A percentile compares a stretch with the other conserved stretches of the same genome.
Conservation (phyloP, 2,329 filamentous ascomycete genomes). For the Clarireedia homoeocarpa region DNA sequence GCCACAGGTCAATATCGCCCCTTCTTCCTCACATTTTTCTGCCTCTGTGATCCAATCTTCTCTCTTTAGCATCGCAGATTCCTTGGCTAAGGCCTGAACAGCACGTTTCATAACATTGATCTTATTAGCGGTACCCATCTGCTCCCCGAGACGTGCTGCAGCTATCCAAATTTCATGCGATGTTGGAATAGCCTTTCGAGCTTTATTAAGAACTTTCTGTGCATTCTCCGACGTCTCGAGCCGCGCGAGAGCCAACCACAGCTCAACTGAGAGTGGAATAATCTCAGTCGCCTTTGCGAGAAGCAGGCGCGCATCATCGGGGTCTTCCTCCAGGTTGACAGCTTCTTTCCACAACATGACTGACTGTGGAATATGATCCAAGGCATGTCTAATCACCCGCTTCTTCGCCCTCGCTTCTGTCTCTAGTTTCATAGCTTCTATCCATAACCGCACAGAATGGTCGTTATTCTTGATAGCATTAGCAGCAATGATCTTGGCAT, state of each 20-base stretch:
- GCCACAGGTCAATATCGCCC: constrained; percentile 75
- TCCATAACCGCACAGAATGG: constrained; percentile 82
- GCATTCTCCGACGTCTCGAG: constrained; percentile 87
- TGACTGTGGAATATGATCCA: constrained; percentile 89
- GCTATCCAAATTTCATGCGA: constrained; percentile 97
- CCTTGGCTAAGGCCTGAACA: constrained; percentile 77
- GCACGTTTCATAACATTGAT: constrained; percentile 93
- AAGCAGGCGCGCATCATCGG: constrained; percentile 77
- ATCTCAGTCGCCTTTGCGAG: constrained; percentile 93
- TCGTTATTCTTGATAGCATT: constrained; percentile 90
- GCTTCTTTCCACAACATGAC: constrained; percentile 97
- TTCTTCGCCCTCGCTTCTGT: constrained; percentile 78
- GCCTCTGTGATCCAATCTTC: constrained; percentile 97
- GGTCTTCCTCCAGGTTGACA: constrained; percentile 89
- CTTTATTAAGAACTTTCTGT: constrained; percentile 90
- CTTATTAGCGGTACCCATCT: constrained; percentile 68
- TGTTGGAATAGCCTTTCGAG: constrained; percentile 85
- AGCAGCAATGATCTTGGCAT: constrained; percentile 91
- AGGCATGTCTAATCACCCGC: constrained; percentile 80
- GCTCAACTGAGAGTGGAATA: constrained; percentile 84
- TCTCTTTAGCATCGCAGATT: constrained; percentile 92
- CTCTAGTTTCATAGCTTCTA: constrained; percentile 91
- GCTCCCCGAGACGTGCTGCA: constrained; percentile 82
- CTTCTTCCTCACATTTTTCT: constrained; percentile 90
- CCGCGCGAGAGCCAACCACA: constrained; percentile 90